Base-by-base conservation (phyloP, 768 basidiomycete species). In the Porphyrellus cyaneotinctus region DNA sequence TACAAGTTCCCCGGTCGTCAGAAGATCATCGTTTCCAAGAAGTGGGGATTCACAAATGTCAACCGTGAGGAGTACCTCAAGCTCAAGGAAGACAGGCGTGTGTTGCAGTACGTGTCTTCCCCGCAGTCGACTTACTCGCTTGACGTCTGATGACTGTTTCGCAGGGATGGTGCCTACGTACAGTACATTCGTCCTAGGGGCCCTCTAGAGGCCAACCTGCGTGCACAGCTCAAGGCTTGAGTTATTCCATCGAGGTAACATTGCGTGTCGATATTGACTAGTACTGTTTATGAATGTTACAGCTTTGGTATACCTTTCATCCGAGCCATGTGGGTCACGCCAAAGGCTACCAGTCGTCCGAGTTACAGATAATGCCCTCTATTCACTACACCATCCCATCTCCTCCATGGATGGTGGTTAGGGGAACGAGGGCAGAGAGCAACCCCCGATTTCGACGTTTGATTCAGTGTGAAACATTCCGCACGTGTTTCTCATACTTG, bases 1-100 rank as follows among this genome's bases (percentile, higher is more conserved):
- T 98, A 98, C 85, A 99, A 98, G 85, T 95, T 94, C 87, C 91
- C 92, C n/a, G 92, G 93, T 52, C 84, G 92, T 67, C 93, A 95
- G 79, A 95, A 95, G 83, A 94, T 95, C 72, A 94, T 95, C 60
- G 79, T 93, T 61, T 91, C 88, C 52, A 92, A 92, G 82, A 97
- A 95, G 82, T 97, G 97, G 94, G 95, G 95, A 56, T 98, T 99
- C 78, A 99, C 97, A 37, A 88, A 88, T 63, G 93, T 97, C 53
- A 83, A 84, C 70, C 86, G 92, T 72, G 85, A 83, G 61, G 93
- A 95, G 43, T 98, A 97, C 72, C 64, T 81, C 67, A 85, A 83
- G 74, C 78, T 95, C 61, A 95, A 95, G 81, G 84, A 84, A 66
- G 87, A 92, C 38, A 93, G 93, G 80, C 82, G 82, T 71, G 90